phyloP scores from a whole-genome alignment of 164 flowering plant genomes.

The Piper longum region DNA sequence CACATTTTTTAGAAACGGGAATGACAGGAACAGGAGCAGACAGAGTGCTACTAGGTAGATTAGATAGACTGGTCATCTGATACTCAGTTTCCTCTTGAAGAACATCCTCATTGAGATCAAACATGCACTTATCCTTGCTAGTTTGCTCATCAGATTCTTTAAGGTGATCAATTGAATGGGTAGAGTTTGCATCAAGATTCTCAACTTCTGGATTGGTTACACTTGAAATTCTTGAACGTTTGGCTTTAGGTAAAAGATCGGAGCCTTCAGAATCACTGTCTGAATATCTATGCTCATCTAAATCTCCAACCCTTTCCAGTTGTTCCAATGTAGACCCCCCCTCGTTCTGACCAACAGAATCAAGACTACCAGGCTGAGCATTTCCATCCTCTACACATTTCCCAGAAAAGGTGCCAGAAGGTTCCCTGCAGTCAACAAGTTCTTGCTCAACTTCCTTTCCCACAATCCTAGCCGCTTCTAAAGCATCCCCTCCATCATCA shows the following conservation, averaged over 20 bases:
- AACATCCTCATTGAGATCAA: slow-evolving; percentile 61
- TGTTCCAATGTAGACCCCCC: slow-evolving; percentile 14
- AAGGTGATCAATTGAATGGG: slow-evolving; percentile 34
- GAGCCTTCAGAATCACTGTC: slow-evolving; percentile 15
- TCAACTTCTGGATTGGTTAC: slow-evolving; percentile 15
- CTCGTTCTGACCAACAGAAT: slow-evolving; percentile 31
- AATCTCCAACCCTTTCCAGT: slow-evolving; percentile 12
- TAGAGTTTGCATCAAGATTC: slow-evolving; percentile 24
- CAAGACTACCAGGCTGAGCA: slow-evolving; percentile 37
- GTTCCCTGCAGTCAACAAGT: slow-evolving; percentile 40
- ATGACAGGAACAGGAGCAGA: slow-evolving; percentile 36
- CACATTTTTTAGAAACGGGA: slow-evolving; percentile 43
- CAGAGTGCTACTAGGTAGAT: slow-evolving; percentile 18
- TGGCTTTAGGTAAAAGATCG: slow-evolving; percentile 16
- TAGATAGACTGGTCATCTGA: background rate
- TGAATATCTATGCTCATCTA: slow-evolving; percentile 4
- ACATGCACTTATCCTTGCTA: slow-evolving; percentile 25
- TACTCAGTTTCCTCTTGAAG: slow-evolving; percentile 38
- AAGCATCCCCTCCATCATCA: slow-evolving; percentile 70
- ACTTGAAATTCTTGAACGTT: slow-evolving; percentile 13
- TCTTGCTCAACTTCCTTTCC: slow-evolving; percentile 70
- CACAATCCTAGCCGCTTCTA: slow-evolving; percentile 73
- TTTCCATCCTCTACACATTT: slow-evolving; percentile 21
- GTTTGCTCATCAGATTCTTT: slow-evolving; percentile 24
- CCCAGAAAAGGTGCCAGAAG: slow-evolving; percentile 45